Conservation (phyloP, 805 yeast species). For the Candida koratica region DNA sequence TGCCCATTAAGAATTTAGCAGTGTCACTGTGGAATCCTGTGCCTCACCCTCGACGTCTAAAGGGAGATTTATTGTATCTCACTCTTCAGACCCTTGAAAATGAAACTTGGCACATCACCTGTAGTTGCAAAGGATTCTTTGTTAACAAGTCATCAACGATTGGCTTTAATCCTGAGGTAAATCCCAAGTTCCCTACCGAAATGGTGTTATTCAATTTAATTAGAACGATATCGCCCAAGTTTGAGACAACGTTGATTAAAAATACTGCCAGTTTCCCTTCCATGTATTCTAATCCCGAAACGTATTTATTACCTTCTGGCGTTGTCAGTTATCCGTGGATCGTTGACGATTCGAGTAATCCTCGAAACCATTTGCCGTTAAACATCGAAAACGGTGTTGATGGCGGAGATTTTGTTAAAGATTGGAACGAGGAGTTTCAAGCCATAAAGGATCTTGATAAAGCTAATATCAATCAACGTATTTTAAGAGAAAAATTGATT, state of each 20-base stretch:
- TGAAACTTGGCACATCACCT: conserved; percentile 73
- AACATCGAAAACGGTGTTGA: conserved; percentile 61
- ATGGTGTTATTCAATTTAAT: conserved; percentile 61
- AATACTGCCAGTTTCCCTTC: conserved; percentile 46
- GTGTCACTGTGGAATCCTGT: conserved; percentile 88
- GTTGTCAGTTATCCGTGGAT: conserved; percentile 77
- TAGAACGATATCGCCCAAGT: conserved; percentile 60
- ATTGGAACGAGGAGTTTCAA: conserved; percentile 92
- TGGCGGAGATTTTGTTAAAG: conserved; percentile 57
- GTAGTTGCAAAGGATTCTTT: conserved; percentile 74
- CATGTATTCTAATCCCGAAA: conserved; percentile 44
- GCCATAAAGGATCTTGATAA: conserved; percentile 69
- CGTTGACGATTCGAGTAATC: conserved; percentile 27
- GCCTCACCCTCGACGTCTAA: conserved; percentile 52
- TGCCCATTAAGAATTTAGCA: conserved; percentile 53
- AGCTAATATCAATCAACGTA: conserved; percentile 56
- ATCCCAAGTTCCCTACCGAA: conserved; percentile 28
- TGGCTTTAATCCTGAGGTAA: conserved; percentile 65
- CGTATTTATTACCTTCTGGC: conserved; percentile 60
- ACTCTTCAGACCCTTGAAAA: conserved; percentile 75
- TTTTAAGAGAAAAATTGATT: conserved; percentile 70
- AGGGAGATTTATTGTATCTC: conserved; percentile 80
- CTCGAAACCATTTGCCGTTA: conserved; percentile 54
- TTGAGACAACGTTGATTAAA: conserved; percentile 47
- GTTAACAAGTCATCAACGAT: conserved; percentile 65